Percentiles rank a stretch among this genome's conserved stretches.
phyloP scores from a whole-genome alignment of 345 rosid genomes.

The Brassica juncea region DNA sequence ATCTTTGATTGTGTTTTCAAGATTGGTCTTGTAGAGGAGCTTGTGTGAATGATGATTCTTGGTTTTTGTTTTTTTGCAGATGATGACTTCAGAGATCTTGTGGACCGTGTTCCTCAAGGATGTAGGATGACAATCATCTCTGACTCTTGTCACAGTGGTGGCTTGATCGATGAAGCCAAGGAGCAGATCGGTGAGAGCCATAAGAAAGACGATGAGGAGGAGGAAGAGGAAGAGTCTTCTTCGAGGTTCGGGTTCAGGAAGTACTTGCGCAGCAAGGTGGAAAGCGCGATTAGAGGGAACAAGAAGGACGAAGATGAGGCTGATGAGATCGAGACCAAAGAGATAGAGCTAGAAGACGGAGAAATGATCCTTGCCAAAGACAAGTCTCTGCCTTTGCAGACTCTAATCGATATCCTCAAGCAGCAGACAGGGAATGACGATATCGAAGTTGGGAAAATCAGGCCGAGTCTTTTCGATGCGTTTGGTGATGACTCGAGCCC shows the following conservation, averaged over 20 bases:
- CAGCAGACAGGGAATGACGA: conserved; percentile 92
- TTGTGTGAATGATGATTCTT: neutral
- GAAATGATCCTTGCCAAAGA: conserved; percentile 57
- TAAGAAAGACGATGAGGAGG: conserved; percentile 36
- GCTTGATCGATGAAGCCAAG: conserved; percentile 83
- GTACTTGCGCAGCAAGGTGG: conserved; percentile 56
- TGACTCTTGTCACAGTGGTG: conserved; percentile 96
- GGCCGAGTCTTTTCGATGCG: conserved; percentile 84
- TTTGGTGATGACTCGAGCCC: conserved; percentile 97
- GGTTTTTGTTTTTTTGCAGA: conserved; percentile 46
- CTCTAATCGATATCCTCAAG: conserved; percentile 81
- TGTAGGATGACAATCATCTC: conserved; percentile 79
- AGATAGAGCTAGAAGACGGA: conserved; percentile 49
- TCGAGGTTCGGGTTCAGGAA: conserved; percentile 56
- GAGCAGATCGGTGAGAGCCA: conserved; percentile 97
- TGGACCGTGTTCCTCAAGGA: conserved; percentile 69
- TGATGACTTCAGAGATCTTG: conserved; percentile 93
- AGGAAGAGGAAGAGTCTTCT: conserved; percentile 40
- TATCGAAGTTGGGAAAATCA: conserved; percentile 84
- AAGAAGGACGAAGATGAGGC: conserved; percentile 38
- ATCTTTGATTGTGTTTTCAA: neutral
- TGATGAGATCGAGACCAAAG: conserved; percentile 46
- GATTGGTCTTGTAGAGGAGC: neutral
- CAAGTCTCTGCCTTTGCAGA: conserved; percentile 75
- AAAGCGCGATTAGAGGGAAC: conserved; percentile 54